A percentile compares a stretch with the other conserved stretches of the same genome.
phyloP scores from a whole-genome alignment of 176 grass and related monocot genomes.

The Puya raimondii region DNA sequence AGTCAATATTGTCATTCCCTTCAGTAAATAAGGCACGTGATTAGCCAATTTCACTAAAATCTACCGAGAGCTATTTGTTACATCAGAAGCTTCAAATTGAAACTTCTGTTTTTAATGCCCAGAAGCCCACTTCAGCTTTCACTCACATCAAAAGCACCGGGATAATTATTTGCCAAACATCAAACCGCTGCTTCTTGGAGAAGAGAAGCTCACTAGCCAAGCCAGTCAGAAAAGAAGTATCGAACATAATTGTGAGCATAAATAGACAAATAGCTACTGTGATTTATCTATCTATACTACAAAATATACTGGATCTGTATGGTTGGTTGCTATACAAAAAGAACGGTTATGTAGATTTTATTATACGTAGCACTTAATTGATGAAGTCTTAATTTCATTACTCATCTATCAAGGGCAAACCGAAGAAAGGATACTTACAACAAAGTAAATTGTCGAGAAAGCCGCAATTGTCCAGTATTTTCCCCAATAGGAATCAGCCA shows the following conservation, averaged over 20 bases:
- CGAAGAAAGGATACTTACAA: constrained; percentile 47
- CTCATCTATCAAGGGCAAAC: constrained; percentile 1
- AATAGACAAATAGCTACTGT: no score
- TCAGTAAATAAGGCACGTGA: constrained; percentile 14
- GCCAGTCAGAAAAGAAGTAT: no score
- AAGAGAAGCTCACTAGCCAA: no score
- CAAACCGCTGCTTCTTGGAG: no score
- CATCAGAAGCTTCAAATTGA: neutral
- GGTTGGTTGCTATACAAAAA: no score
- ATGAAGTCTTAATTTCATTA: neutral
- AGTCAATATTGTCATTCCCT: constrained; percentile 71
- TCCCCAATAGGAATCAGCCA: constrained; percentile 84
- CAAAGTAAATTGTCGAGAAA: constrained; percentile 70
- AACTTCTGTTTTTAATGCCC: neutral
- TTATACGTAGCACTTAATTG: neutral
- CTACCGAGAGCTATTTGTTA: neutral
- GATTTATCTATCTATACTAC: no score
- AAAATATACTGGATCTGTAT: no score
- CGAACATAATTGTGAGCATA: no score
- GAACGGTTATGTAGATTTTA: neutral
- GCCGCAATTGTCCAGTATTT: constrained; percentile 67
- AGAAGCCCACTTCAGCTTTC: no score
- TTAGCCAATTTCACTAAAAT: neutral
- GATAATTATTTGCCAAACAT: no score
- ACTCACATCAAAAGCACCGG: no score